phyloP scores from a whole-genome alignment of 768 basidiomycete genomes.

The Polyporus arcularius region DNA sequence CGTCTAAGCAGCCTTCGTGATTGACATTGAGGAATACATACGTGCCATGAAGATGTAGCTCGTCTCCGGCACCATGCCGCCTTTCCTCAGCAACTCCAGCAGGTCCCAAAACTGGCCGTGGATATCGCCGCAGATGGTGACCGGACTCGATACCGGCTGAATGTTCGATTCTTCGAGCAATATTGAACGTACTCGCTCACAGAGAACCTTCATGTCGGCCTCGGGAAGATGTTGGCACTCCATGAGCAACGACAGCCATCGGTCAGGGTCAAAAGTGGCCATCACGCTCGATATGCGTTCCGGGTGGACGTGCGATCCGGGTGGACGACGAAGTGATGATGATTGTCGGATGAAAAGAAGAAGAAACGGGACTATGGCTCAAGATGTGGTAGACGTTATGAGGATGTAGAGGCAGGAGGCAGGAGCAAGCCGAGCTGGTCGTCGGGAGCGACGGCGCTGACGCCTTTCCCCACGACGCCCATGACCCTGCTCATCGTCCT shows the following conservation, averaged over 20 bases:
- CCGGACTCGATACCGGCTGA: conserved; percentile 92
- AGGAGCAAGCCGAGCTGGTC: too few relatives aligned
- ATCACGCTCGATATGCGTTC: conserved; percentile 8
- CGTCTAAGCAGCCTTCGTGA: conserved; percentile 21
- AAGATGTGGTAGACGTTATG: too few relatives aligned
- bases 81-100: conserved; percentile 83
- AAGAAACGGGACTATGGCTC: too few relatives aligned
- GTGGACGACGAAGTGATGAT: neutral
- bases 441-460: neutral
- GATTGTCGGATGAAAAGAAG: neutral
- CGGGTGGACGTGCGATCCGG: neutral
- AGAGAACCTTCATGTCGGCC: conserved; percentile 89
- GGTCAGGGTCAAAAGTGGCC: conserved; percentile 54
- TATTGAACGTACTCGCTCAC: conserved; percentile 84
- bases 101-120: conserved; percentile 99
- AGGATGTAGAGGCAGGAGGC: too few relatives aligned
- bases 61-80: conserved; percentile 81
- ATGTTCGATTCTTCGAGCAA: conserved; percentile 98
- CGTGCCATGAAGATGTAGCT: conserved; percentile 97
- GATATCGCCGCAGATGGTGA: conserved; percentile 95
- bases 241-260: conserved; percentile 89
- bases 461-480: neutral
- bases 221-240: conserved; percentile 88
- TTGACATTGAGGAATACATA: conserved; percentile 38
- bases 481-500: neutral